phyloP scores from a whole-genome alignment of 2,329 filamentous ascomycete species.

The Purpureocillium lavendulum region DNA sequence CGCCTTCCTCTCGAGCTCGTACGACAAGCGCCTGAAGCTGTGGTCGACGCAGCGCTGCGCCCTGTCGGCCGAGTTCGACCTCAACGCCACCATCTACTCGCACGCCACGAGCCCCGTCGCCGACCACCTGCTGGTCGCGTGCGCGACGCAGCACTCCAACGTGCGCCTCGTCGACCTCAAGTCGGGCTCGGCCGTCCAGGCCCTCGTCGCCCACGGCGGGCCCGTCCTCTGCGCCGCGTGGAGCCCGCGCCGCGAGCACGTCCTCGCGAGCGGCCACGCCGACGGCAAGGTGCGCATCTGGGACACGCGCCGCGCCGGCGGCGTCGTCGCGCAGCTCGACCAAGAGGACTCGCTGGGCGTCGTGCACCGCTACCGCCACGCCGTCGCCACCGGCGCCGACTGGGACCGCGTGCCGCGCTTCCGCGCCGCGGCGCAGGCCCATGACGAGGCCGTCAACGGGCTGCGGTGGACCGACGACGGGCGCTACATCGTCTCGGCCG shows the following conservation, averaged over 20 bases:
- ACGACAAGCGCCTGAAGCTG: conserved; percentile 68
- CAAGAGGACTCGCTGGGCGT: conserved; percentile 75
- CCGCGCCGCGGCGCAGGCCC: conserved; percentile 53
- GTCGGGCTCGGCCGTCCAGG: conserved; percentile 65
- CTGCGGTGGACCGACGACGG: conserved; percentile 79
- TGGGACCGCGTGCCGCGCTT: conserved; percentile 25
- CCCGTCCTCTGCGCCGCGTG: conserved; percentile 65
- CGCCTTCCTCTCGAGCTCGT: conserved; percentile 69
- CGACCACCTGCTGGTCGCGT: conserved; percentile 71
- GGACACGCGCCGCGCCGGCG: conserved; percentile 75
- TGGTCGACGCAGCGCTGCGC: conserved; percentile 58
- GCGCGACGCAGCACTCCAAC: conserved; percentile 76
- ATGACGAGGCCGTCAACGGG: conserved; percentile 76
- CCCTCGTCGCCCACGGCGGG: conserved; percentile 59
- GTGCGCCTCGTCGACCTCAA: conserved; percentile 81
- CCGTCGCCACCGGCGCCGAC: conserved; percentile 20
- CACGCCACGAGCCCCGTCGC: conserved; percentile 71
- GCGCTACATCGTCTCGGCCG: conserved; percentile 66
- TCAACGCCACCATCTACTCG: conserved; percentile 63
- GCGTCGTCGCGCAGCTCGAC: conserved; percentile 69
- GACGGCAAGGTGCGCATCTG: conserved; percentile 81
- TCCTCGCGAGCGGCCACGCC: conserved; percentile 75
- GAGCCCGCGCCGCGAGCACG: conserved; percentile 72
- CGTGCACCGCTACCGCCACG: conserved; percentile 28
- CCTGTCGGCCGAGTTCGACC: conserved; percentile 57